Base-by-base conservation (phyloP, 192 early-diverging fungal species). In the Entomortierella beljakovae region DNA sequence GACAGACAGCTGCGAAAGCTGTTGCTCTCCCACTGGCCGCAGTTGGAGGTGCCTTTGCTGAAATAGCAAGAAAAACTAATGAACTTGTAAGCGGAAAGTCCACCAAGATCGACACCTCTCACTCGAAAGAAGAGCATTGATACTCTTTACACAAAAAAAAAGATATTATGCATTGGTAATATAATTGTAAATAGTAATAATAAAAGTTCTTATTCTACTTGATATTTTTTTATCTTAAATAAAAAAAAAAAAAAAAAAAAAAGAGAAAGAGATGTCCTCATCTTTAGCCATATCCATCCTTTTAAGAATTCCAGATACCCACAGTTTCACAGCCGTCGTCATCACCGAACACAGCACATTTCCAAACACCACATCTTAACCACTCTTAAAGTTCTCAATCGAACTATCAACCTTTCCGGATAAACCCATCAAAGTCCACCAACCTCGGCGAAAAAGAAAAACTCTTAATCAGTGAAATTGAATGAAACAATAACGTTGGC, bases 211-310 rank as follows among this genome's bases (percentile, higher is more conserved):
- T n/a, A n/a, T 38, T 13, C 37, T 13, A 38, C 37, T 8, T 38
- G 43, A 46, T 15, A 4, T 3, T 46, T 3, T 29, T 53, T 18
- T 16, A 15, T 5, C 54, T 5, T 40, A 23, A 40, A 40, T 59
- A 20, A 35, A 2, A 22, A 13, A 23, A 15, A 60, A 25, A 42
- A 58, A 55, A 60, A 46, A 35, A 54, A 34, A 57, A 23, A 38
- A 62, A 64, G 48, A 57, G 46, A 32, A 18, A 43, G 25, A 32
- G 46, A 56, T 79, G 66, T 79, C 75, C 75, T 48, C 75, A 79
- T 79, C 67, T 64, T 63, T 79, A 38, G 75, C 75, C 75, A 68
- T 62, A 70, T 61, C 68, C 75, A 33, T 79, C 67, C 75, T 79
- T 64, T 37, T 77, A 68, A 59, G 59, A 77, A 77, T 77, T 77